Percentiles rank a stretch among this genome's conserved stretches.
These are phyloP conservation scores for Aureobasidium pullulans DNA, from an alignment of 2,329 filamentous ascomycete species.

Conservation along the genomic window DNA sequence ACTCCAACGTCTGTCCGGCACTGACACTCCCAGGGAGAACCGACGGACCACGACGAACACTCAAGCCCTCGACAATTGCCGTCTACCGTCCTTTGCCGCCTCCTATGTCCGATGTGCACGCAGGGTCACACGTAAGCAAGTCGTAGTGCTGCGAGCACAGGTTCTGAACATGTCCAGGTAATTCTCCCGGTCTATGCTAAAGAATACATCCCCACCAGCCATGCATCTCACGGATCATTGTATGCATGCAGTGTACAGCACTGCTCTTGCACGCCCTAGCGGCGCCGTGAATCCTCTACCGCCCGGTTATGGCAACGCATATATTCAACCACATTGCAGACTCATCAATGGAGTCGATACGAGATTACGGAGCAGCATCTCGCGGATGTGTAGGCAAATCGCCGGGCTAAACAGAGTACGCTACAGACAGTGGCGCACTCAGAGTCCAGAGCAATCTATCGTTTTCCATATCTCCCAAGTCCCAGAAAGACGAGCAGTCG, in stretches of 20 bases:
- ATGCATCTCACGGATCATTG: too few species aligned
- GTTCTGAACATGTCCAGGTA: background rate
- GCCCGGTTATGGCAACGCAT: background rate
- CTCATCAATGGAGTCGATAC: background rate
- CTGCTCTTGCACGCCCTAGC: background rate
- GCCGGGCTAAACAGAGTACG: background rate
- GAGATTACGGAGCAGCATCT: background rate
- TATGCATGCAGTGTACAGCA: background rate
- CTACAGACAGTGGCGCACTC: background rate
- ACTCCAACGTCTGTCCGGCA: background rate
- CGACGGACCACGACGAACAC: background rate
- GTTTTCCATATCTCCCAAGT: background rate
- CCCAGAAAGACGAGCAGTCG: too few species aligned
- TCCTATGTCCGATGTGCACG: background rate
- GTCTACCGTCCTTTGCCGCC: background rate
- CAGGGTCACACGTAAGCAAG: background rate
- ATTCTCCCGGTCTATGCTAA: background rate
- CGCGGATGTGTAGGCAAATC: background rate
- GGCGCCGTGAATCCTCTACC: background rate
- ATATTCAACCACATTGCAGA: background rate
- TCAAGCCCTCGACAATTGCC: background rate
- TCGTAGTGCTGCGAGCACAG: background rate
- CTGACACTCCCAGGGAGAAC: background rate
- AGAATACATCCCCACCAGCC: background rate
- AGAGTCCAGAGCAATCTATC: background rate